Conservation (phyloP, 2,329 filamentous ascomycete species). For the Cordyceps cateniannulata region DNA sequence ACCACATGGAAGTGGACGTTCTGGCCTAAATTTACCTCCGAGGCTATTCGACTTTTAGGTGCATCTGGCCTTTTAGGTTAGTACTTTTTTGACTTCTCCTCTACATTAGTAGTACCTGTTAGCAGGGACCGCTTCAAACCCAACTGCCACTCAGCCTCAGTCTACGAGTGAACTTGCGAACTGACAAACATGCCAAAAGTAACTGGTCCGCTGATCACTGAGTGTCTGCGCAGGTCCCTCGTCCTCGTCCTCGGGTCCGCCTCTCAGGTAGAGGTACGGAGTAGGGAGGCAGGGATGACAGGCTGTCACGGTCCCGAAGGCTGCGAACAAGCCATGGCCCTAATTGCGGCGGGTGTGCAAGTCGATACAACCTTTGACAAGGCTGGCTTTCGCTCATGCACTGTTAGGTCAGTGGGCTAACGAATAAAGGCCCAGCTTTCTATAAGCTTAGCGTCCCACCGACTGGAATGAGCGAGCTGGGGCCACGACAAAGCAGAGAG, state of each 20-base stretch:
- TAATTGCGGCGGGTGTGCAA: slow-evolving; percentile 3
- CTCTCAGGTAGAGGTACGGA: not conserved
- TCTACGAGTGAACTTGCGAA: too few species aligned
- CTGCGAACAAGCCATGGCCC: not conserved
- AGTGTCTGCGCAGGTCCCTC: not conserved
- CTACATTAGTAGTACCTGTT: too few species aligned
- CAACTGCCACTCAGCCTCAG: too few species aligned
- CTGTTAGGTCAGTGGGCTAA: too few species aligned
- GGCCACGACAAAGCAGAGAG: too few species aligned
- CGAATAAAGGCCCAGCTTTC: too few species aligned
- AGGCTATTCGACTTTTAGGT: not conserved
- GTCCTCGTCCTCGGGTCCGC: not conserved
- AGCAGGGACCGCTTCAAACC: not conserved
- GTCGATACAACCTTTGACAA: not conserved
- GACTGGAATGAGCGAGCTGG: too few species aligned
- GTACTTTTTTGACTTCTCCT: not conserved
- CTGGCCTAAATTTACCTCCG: not conserved
- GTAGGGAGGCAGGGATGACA: too few species aligned
- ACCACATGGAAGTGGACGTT: not conserved
- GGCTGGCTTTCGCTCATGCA: not conserved
- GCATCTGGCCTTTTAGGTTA: not conserved
- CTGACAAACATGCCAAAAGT: too few species aligned
- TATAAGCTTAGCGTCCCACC: too few species aligned
- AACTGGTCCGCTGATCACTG: too few species aligned
- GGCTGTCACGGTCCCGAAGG: too few species aligned